Conservation (phyloP, 148 eudicot species). For the Rhododendron mucronatum region DNA sequence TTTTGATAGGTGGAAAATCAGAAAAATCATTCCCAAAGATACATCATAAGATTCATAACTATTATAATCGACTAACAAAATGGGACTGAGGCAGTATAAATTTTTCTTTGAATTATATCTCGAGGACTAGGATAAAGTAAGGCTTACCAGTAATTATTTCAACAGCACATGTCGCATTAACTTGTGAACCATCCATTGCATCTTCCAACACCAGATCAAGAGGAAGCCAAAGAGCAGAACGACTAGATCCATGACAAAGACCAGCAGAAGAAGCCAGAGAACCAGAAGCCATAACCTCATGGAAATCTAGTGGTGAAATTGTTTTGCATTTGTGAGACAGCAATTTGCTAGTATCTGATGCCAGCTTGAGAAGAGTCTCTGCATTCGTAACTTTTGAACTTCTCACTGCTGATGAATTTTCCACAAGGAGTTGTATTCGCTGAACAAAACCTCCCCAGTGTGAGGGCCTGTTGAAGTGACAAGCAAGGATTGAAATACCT, state of each 20-base stretch:
- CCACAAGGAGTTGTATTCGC: constrained; percentile 52
- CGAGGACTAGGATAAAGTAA: neutral
- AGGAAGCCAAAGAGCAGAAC: constrained; percentile 85
- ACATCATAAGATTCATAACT: neutral
- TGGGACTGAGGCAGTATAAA: neutral
- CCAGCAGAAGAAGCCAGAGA: constrained; percentile 52
- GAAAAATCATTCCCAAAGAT: neutral
- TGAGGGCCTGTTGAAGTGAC: constrained; percentile 41
- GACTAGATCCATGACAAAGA: constrained; percentile 53
- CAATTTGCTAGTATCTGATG: constrained; percentile 35
- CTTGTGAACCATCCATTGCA: constrained; percentile 80
- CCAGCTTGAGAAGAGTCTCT: constrained; percentile 43
- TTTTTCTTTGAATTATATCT: neutral
- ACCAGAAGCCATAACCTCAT: constrained; percentile 28
- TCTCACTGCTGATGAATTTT: constrained; percentile 52
- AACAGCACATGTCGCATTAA: constrained; percentile 73
- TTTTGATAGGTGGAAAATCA: neutral
- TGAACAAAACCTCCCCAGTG: constrained; percentile 64
- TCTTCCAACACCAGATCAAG: constrained; percentile 86
- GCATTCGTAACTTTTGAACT: constrained; percentile 47
- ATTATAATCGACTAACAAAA: neutral
- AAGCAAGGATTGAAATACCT: neutral
- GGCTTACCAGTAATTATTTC: constrained; percentile 71
- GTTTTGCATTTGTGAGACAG: constrained; percentile 27
- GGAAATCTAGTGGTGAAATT: constrained; percentile 34